These are phyloP conservation scores for Plasmodium inui DNA, from an alignment of 169 alveolate species.

Conservation along the genomic window DNA sequence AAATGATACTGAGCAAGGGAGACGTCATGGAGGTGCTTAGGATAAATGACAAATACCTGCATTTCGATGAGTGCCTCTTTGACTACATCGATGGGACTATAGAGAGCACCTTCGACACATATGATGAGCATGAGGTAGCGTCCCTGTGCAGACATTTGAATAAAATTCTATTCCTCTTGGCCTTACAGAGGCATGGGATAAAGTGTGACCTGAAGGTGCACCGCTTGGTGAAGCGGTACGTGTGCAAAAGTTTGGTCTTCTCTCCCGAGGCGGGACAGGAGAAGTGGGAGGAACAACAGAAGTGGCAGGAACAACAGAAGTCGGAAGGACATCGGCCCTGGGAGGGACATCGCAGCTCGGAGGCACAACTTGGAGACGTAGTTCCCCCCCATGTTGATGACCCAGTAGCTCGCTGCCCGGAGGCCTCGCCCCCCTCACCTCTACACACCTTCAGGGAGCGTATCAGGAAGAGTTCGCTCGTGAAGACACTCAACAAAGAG, in stretches of 20 bases:
- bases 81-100: constrained; percentile 20
- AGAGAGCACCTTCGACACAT: not conserved
- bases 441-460: not conserved
- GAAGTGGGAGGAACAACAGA: not conserved
- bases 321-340: no score
- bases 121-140: constrained; percentile 56
- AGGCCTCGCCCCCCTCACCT: not conserved
- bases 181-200: not conserved
- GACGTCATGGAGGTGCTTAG: constrained; percentile 7
- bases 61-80: constrained; percentile 35
- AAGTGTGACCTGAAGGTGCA: not conserved
- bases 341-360: no score
- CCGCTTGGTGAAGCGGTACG: constrained; percentile 39
- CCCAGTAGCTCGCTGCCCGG: not conserved
- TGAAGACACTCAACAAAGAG: constrained; percentile 18
- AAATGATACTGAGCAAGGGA: not conserved
- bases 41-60: constrained; percentile 27
- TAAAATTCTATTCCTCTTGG: constrained; percentile 22
- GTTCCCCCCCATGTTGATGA: not conserved
- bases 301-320: no score
- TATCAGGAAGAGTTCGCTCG: constrained; percentile 5
- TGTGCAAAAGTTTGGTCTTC: constrained; percentile 47
- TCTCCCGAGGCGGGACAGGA: not conserved
- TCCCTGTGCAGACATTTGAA: constrained; percentile 32
- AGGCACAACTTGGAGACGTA: not conserved